Evolutionary conservation across 495 filamentous ascomycete genomes (phyloP).

Genomic region (Penicillium manginii): DNA sequence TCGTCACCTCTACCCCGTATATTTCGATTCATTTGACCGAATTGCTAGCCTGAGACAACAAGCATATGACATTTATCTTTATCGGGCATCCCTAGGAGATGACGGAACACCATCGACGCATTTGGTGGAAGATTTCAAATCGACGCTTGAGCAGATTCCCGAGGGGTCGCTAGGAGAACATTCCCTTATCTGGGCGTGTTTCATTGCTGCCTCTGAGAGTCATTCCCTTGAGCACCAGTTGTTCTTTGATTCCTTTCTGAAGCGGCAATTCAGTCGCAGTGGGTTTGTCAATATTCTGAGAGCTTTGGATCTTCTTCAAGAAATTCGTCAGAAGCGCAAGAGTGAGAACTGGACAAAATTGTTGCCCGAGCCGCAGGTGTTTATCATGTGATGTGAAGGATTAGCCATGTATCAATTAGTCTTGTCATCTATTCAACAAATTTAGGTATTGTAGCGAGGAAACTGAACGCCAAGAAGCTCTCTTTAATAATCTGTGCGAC

Average conservation of each 20-base stretch:
- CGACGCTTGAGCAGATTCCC: background rate
- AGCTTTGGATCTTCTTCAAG: background rate
- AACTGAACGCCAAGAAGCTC: too few relatives aligned
- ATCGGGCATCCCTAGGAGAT: background rate
- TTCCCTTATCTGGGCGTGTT: constrained; percentile 1
- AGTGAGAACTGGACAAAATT: constrained; percentile 2
- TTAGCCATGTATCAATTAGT: too few relatives aligned
- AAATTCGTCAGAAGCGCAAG: background rate
- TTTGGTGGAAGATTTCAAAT: background rate
- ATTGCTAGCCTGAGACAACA: background rate
- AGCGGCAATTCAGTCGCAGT: background rate
- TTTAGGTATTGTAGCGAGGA: too few relatives aligned
- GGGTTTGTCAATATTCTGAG: background rate
- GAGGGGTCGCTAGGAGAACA: background rate
- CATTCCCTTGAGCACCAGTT: background rate
- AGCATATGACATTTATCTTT: background rate
- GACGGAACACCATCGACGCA: background rate
- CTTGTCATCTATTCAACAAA: too few relatives aligned
- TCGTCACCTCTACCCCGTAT: background rate
- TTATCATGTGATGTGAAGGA: background rate
- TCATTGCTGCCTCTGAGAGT: background rate
- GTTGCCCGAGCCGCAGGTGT: background rate
- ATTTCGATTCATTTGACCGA: background rate
- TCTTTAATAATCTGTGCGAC: too few relatives aligned
- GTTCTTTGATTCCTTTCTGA: background rate